Base-by-base conservation (phyloP, 2,329 filamentous ascomycete species). In the Xenoacremonium recifei region DNA sequence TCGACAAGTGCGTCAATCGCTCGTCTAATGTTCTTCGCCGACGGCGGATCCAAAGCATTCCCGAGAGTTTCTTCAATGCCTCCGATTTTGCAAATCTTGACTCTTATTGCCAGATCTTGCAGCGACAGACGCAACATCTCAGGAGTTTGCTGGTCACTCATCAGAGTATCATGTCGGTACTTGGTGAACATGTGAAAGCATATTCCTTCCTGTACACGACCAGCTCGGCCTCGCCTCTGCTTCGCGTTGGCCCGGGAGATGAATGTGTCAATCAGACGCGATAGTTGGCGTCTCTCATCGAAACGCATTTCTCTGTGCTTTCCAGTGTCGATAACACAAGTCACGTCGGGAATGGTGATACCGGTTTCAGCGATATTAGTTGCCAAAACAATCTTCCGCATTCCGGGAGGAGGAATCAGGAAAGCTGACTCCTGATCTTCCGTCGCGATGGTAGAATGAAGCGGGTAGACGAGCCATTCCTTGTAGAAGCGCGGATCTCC, bases 291-390 rank as follows among this genome's bases (percentile, higher is more conserved):
- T 41, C 88, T 82, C 68, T 99, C 93, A 59, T 99, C 92, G 56
- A 95, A 97, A 20, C 92, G 77, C 92, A 96, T 96, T 65, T 96
- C 92, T 52, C 95, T 90, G 66, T 97, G 92, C 65, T 96, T 97
- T 42, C 93, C 93, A 1, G 90, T 91, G 64, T 99, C 93, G 44
- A 99, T 87, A 34, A 99, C 93, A 55, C 91, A 96, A 1, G 93
- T 97, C 21, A 99, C 89, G 61, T 99, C 93, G 1, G 93, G 93
- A 51, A 99, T 99, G 0, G 93, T 99, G 60, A 99, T 96, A 71
- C 93, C 93, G 1, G 93, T 99, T 65, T 99, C 93, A 4, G 93
- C 93, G 63, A 99, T 99, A 60, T 99, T 99, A 12, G 93, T 99
- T 2, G 93, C 91, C 40, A 99, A 77, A 2, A 99, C 92, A 50